phyloP scores from a whole-genome alignment of 306 rosid species.

The Prunus mume region DNA sequence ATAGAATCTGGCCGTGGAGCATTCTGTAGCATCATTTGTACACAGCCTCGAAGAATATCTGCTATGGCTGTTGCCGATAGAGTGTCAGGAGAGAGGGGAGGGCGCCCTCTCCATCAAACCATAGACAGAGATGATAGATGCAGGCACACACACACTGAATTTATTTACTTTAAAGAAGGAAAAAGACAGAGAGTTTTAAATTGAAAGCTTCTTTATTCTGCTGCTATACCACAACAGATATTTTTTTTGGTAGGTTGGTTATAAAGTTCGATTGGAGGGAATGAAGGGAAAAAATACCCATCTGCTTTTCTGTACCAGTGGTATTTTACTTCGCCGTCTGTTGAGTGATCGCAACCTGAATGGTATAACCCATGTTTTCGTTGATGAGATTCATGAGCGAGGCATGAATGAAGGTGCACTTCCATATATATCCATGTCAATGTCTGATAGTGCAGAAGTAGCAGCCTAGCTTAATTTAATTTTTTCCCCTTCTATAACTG shows the following conservation, averaged over 20 bases:
- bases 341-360: constrained; percentile 53
- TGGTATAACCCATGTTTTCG: constrained; percentile 59
- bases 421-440: neutral
- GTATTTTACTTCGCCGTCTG: constrained; percentile 57
- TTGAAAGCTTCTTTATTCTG: constrained; percentile 47
- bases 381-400: constrained; percentile 65
- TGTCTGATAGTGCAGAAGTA: constrained; percentile 12
- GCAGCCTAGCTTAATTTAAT: neutral
- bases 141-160: constrained; percentile 3
- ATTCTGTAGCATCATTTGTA: constrained; percentile 55
- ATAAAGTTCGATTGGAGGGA: constrained; percentile 63
- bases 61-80: constrained; percentile 60
- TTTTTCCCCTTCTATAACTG: neutral
- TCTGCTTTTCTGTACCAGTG: constrained; percentile 59
- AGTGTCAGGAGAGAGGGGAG: constrained; percentile 60
- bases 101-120: constrained; percentile 27
- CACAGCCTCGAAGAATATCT: constrained; percentile 60
- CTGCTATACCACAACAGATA: constrained; percentile 71
- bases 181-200: constrained; percentile 29
- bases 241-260: constrained; percentile 69
- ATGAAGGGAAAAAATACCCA: constrained; percentile 61
- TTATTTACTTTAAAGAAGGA: constrained; percentile 14
- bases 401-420: constrained; percentile 63
- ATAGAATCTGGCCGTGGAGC: constrained; percentile 67
- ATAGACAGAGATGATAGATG: constrained; percentile 8